A percentile compares a stretch with the other conserved stretches of the same genome.
Conservation (phyloP, 805 yeast genomes). For the Lipomyces sp. region DNA sequence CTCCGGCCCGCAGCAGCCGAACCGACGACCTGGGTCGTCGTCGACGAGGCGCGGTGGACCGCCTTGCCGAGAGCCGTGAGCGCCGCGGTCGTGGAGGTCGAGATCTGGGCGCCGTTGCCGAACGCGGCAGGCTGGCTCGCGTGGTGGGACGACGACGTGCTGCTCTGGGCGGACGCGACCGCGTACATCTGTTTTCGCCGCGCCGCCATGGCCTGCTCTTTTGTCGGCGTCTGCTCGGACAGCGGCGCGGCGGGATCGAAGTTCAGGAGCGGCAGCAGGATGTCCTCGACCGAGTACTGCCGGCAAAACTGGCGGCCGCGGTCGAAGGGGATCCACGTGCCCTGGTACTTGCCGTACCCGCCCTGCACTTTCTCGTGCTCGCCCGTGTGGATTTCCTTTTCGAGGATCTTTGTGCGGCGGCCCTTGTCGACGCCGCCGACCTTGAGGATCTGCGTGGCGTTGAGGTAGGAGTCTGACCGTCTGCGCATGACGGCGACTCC, state of each 20-base stretch:
- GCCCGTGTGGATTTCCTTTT: conserved; percentile 61
- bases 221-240: conserved; percentile 46
- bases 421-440: conserved; percentile 67
- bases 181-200: conserved; percentile 36
- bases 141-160: conserved; percentile 7
- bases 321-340: conserved; percentile 64
- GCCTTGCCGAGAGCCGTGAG: conserved; percentile 21
- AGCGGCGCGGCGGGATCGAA: conserved; percentile 39
- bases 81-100: conserved; percentile 21
- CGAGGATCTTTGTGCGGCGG: conserved; percentile 59
- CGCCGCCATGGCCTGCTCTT: conserved; percentile 47
- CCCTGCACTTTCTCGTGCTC: conserved; percentile 69
- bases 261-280: conserved; percentile 49
- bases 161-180: conserved; percentile 13
- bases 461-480: conserved; percentile 59
- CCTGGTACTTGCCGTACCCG: conserved; percentile 72
- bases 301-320: conserved; percentile 48
- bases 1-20: background rate
- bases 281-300: conserved; percentile 56
- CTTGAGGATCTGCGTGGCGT: conserved; percentile 69
- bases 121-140: too few relatives aligned
- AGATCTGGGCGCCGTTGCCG: conserved; percentile 1
- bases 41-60: background rate
- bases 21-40: background rate
- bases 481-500: conserved; percentile 68